phyloP scores from a whole-genome alignment of 1,284 basidiomycete genomes.

The Uromyces viciae-fabae region DNA sequence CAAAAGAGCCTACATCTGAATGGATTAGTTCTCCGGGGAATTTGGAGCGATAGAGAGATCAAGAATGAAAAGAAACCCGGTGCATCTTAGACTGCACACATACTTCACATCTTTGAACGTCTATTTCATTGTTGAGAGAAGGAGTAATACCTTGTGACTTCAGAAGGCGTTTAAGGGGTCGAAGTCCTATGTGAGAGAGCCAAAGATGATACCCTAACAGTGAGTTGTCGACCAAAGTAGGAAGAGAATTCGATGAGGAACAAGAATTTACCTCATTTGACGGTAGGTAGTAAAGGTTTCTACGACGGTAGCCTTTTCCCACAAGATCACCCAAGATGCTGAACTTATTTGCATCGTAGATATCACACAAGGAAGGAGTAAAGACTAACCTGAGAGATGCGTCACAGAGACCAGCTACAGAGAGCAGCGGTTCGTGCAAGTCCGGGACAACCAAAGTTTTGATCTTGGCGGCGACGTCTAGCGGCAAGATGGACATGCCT shows the following conservation, averaged over 20 bases:
- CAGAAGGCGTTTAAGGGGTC: background rate
- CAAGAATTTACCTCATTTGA: background rate
- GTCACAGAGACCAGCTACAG: background rate
- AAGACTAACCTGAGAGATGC: background rate
- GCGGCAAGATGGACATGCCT: background rate
- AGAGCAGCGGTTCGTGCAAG: background rate
- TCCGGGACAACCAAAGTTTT: background rate
- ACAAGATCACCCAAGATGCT: background rate
- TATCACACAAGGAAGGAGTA: background rate
- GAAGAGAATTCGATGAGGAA: background rate
- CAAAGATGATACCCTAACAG: background rate
- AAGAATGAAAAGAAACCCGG: background rate
- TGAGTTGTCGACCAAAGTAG: background rate
- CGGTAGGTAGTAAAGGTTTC: background rate
- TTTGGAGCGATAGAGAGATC: background rate
- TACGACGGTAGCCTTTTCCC: background rate
- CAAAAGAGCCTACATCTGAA: too few relatives aligned
- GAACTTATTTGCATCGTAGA: background rate
- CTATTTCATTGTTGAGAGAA: background rate
- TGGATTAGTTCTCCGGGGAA: background rate
- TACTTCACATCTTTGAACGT: background rate
- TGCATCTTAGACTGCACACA: constrained; percentile 10
- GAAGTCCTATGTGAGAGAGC: background rate
- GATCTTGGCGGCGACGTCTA: background rate
- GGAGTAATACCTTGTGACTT: background rate